Conservation (phyloP, 805 yeast genomes). For the Wickerhamia fluorescens region DNA sequence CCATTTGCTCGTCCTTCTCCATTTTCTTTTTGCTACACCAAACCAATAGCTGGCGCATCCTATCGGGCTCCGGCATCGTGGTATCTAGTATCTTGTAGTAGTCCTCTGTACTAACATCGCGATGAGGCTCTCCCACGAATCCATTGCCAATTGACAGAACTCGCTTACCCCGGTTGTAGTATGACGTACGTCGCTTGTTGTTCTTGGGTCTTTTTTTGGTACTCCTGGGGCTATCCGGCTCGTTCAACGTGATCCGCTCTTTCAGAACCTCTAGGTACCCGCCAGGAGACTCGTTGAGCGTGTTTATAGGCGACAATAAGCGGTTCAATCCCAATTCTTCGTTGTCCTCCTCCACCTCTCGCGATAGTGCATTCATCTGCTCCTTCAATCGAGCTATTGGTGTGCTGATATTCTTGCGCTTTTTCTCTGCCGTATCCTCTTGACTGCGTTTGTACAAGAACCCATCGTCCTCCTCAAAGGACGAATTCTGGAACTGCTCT, state of each 20-base stretch:
- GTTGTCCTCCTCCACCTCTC: constrained; percentile 9
- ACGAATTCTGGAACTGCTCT: not conserved
- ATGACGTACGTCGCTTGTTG: constrained; percentile 41
- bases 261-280: constrained; percentile 25
- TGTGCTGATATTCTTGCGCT: constrained; percentile 13
- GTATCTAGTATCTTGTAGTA: constrained; percentile 58
- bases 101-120: constrained; percentile 46
- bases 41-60: constrained; percentile 59
- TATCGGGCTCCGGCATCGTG: constrained; percentile 62
- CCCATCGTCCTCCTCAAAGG: constrained; percentile 27
- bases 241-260: constrained; percentile 16
- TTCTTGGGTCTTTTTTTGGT: constrained; percentile 7
- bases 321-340: not conserved
- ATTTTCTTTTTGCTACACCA: constrained; percentile 59
- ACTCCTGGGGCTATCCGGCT: too few relatives aligned
- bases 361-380: constrained; percentile 10
- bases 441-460: constrained; percentile 23
- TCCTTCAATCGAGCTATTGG: constrained; percentile 17
- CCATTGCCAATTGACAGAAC: constrained; percentile 74
- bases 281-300: constrained; percentile 13
- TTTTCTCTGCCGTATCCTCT: constrained; percentile 3
- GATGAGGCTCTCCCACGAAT: constrained; percentile 59
- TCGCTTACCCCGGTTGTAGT: constrained; percentile 59
- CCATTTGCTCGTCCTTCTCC: constrained; percentile 18
- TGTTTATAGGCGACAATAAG: constrained; percentile 6